Evolutionary conservation across 179 eudicot genomes (phyloP).

Genomic region (Drosera spatulata): DNA sequence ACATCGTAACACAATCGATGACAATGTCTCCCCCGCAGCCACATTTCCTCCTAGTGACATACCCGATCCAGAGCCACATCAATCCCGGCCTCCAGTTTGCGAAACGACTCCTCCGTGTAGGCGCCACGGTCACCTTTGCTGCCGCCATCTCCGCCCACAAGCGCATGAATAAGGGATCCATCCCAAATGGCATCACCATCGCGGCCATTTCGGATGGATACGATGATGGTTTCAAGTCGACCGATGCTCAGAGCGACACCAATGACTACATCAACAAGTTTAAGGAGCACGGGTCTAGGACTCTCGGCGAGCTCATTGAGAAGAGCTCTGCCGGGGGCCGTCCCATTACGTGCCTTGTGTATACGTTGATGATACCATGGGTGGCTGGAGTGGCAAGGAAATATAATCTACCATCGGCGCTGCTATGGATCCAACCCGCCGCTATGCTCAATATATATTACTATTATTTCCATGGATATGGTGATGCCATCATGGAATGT

Average conservation of each 20-base stretch:
- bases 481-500: slow-evolving; percentile 19
- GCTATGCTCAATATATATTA: slow-evolving; percentile 33
- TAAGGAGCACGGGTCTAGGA: slow-evolving; percentile 14
- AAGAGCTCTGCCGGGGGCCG: slow-evolving; percentile 14
- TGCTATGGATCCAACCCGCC: slow-evolving; percentile 64
- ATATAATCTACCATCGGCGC: slow-evolving; percentile 28
- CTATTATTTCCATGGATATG: slow-evolving; percentile 35
- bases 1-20: not conserved
- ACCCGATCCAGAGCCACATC: slow-evolving; percentile 57
- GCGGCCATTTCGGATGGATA: slow-evolving; percentile 39
- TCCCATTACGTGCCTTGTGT: slow-evolving; percentile 28
- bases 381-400: slow-evolving; percentile 37
- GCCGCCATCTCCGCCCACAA: slow-evolving; percentile 21
- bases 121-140: slow-evolving; percentile 32
- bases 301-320: slow-evolving; percentile 13
- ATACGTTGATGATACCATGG: slow-evolving; percentile 50
- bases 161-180: slow-evolving; percentile 14
- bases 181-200: slow-evolving; percentile 19
- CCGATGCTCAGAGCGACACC: not conserved
- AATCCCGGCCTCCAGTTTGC: slow-evolving; percentile 63
- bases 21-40: slow-evolving; percentile 8
- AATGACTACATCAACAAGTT: slow-evolving; percentile 10
- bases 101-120: slow-evolving; percentile 24
- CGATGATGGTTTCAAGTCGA: slow-evolving; percentile 21
- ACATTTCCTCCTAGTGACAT: slow-evolving; percentile 34